These are phyloP conservation scores for Penicillium goetzii DNA, from an alignment of 495 filamentous ascomycete genomes.

Conservation along the genomic window DNA sequence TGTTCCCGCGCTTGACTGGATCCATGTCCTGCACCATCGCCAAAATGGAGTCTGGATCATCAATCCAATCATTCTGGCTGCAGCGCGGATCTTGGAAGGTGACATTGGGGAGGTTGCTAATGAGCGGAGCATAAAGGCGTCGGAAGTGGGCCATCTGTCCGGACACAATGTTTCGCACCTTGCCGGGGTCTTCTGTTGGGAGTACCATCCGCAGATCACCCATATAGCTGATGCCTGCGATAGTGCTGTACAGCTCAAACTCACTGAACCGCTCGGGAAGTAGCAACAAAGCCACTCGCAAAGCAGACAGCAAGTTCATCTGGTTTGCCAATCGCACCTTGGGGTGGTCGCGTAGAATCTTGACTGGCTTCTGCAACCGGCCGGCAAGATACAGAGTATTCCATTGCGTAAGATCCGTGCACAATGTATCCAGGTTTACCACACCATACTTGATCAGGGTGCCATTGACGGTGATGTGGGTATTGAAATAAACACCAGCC, in stretches of 20 bases:
- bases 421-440: conserved; percentile 88
- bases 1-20: conserved; percentile 84
- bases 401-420: conserved; percentile 83
- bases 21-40: conserved; percentile 87
- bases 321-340: conserved; percentile 91
- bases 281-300: conserved; percentile 85
- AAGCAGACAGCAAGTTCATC: conserved; percentile 87
- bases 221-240: conserved; percentile 88
- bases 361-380: conserved; percentile 94
- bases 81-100: conserved; percentile 72
- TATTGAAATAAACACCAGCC: conserved; percentile 96
- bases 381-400: conserved; percentile 92
- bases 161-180: conserved; percentile 90
- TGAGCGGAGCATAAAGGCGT: conserved; percentile 83
- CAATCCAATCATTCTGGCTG: conserved; percentile 64
- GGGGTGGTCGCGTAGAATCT: conserved; percentile 93
- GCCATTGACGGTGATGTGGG: conserved; percentile 93
- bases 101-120: conserved; percentile 88
- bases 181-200: conserved; percentile 85
- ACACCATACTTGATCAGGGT: conserved; percentile 97
- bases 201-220: conserved; percentile 93
- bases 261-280: conserved; percentile 85
- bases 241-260: conserved; percentile 82
- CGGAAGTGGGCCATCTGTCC: conserved; percentile 91
- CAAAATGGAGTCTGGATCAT: conserved; percentile 62